Evolutionary conservation across 2,329 filamentous ascomycete species (phyloP), one percentile per base, ranked within the genome.

Genomic region (Nothomitra cinnamomea): DNA sequence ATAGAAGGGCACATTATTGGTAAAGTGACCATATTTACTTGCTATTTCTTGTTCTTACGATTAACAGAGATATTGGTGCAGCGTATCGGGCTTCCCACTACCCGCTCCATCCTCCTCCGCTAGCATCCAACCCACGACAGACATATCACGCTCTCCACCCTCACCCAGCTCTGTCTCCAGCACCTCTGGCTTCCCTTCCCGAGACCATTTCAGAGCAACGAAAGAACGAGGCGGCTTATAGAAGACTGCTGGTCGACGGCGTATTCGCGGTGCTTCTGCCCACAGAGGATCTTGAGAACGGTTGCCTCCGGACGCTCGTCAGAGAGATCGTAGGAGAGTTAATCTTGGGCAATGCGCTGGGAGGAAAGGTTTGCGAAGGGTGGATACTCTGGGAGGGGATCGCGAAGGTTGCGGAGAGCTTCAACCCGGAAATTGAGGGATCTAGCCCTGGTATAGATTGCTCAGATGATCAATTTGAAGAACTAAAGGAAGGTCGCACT

Each of bases 261-360:
- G 75, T 88, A 38, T 72, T 98, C 57, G 83, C 87, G 22, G 74
- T 95, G 52, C 76, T 98, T 15, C 75, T 98, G 19, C 92, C 92
- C 8, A 92, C 88, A 15, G 90, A 96, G 62, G 90, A 96, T 65
- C 72, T 96, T 40, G 81, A 90, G 62, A 96, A 95, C 65, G 79
- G 79, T 53, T 94, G 87, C 65, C 73, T 96, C 61, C 83, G 85
- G 54, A 77, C 86, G 36, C 73, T 98, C 57, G 83, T 95, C 57
- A 80, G 82, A 53, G 87, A 95, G 67, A 85, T 96, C 58, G 75
- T 96, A 57, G 86, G 88, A 5, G 88, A 95, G 67, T 80, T 94
- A 65, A 86, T 96, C 57, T 74, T 98, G 58, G 87, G 87, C 57
- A 88, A 87, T 60, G 77, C 84, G 55, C 74, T 95, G 61, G 80